These are phyloP conservation scores for Hypoxylon lienhwacheense DNA, from an alignment of 495 filamentous ascomycete genomes.

Conservation along the genomic window DNA sequence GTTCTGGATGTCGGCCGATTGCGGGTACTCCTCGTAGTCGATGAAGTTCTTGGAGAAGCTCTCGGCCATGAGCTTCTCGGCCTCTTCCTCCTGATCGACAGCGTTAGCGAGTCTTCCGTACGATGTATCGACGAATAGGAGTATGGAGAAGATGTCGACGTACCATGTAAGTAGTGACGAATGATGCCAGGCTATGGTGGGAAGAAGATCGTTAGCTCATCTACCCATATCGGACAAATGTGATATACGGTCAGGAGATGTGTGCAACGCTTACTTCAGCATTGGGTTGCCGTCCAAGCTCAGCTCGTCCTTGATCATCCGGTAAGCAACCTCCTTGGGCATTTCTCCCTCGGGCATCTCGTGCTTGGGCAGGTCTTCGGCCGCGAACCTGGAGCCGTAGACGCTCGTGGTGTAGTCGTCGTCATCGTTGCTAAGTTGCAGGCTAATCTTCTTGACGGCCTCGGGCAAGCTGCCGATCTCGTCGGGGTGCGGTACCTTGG, in stretches of 20 bases:
- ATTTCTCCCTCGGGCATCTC: slow-evolving; percentile 91
- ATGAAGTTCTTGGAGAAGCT: slow-evolving; percentile 91
- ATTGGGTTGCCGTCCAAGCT: slow-evolving; percentile 87
- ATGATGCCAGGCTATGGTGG: slow-evolving; percentile 63
- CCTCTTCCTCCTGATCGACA: slow-evolving; percentile 73
- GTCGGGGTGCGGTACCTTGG: slow-evolving; percentile 55
- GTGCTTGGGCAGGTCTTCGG: slow-evolving; percentile 71
- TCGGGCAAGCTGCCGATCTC: slow-evolving; percentile 45
- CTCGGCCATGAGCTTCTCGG: slow-evolving; percentile 87
- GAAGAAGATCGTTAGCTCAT: slow-evolving; percentile 22
- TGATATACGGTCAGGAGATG: slow-evolving; percentile 23
- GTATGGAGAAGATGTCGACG: slow-evolving; percentile 11
- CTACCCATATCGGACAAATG: slow-evolving; percentile 11
- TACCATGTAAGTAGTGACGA: slow-evolving; percentile 89
- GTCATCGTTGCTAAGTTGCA: slow-evolving; percentile 54
- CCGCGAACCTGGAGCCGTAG: slow-evolving; percentile 81
- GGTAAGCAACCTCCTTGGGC: slow-evolving; percentile 87
- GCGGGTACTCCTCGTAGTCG: slow-evolving; percentile 91
- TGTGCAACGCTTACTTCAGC: slow-evolving; percentile 64
- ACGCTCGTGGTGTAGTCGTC: slow-evolving; percentile 73
- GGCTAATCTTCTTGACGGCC: slow-evolving; percentile 51
- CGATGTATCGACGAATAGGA: slow-evolving; percentile 19
- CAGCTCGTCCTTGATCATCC: slow-evolving; percentile 93
- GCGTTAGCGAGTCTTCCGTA: slow-evolving; percentile 3
- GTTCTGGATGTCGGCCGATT: slow-evolving; percentile 87